Evolutionary conservation across 257 asterid genomes (phyloP).

Genomic region (Solanum pimpinellifolium): DNA sequence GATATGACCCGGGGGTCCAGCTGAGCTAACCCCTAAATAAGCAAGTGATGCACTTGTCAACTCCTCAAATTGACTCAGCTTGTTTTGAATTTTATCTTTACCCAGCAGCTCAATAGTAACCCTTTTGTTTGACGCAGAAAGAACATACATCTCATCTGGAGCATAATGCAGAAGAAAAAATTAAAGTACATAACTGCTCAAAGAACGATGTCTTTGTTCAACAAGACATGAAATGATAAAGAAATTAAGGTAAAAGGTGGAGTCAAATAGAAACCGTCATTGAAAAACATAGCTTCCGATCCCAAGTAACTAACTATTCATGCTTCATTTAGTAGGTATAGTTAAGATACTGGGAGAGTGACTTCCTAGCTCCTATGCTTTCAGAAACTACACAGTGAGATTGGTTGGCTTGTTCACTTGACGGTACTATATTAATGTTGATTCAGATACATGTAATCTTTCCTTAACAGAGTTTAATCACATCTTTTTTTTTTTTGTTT

Average conservation of each 20-base stretch:
- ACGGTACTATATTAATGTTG: background rate
- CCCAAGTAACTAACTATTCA: background rate
- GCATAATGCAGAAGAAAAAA: background rate
- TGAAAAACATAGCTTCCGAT: background rate
- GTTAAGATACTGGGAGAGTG: background rate
- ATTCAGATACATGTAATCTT: background rate
- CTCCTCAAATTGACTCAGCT: conserved; percentile 71
- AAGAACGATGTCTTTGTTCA: background rate
- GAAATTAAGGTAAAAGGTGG: background rate
- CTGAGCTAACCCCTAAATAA: conserved; percentile 61
- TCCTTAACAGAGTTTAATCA: background rate
- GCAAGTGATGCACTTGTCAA: conserved; percentile 68
- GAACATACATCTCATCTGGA: conserved; percentile 96
- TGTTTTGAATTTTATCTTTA: conserved; percentile 70
- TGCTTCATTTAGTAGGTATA: background rate
- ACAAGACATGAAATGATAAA: background rate
- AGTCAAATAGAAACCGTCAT: background rate
- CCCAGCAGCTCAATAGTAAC: conserved; percentile 84
- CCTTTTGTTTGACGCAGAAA: conserved; percentile 73
- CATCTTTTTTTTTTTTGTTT: background rate
- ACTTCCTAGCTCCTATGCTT: background rate
- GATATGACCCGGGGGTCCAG: conserved; percentile 39
- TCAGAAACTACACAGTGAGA: background rate
- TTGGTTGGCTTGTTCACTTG: background rate
- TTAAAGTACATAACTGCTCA: background rate